These are phyloP conservation scores for Xylariaceae sp. DNA, from an alignment of 2,329 filamentous ascomycete species.

Conservation along the genomic window DNA sequence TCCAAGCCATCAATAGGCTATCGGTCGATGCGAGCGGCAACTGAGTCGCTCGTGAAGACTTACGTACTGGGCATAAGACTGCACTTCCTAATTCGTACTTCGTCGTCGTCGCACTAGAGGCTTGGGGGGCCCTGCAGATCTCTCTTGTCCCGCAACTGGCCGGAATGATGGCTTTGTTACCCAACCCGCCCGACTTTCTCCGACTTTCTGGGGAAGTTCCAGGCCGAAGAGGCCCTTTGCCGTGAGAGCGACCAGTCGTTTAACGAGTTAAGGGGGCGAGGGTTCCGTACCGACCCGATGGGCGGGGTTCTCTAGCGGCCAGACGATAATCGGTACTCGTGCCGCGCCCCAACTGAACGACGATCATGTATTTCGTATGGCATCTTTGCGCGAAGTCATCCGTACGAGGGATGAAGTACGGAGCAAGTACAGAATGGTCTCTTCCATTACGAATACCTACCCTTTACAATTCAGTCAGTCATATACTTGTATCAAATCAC, in stretches of 20 bases:
- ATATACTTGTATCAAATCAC: too few species aligned
- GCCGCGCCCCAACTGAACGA: too few species aligned
- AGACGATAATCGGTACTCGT: not conserved
- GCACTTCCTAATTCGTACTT: not conserved
- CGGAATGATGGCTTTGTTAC: conserved; percentile 1
- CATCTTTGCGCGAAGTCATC: not conserved
- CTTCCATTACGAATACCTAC: too few species aligned
- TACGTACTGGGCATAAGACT: not conserved
- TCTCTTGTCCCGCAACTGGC: conserved; percentile 14
- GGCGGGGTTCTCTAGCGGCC: conserved; percentile 1
- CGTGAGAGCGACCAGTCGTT: not conserved
- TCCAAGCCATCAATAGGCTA: not conserved
- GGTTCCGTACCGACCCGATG: conserved; percentile 11
- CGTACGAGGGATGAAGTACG: not conserved
- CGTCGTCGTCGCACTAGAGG: not conserved
- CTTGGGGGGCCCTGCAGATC: not conserved
- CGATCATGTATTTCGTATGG: not conserved
- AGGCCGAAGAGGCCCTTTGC: not conserved
- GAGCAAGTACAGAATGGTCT: not conserved
- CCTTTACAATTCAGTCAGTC: too few species aligned
- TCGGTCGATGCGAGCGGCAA: not conserved
- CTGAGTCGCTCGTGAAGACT: not conserved
- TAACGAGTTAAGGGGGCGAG: not conserved
- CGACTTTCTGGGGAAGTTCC: conserved; percentile 19
- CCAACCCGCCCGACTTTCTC: conserved; percentile 17